Base-by-base conservation (phyloP, 2,329 filamentous ascomycete genomes). In the Didymella exigua region DNA sequence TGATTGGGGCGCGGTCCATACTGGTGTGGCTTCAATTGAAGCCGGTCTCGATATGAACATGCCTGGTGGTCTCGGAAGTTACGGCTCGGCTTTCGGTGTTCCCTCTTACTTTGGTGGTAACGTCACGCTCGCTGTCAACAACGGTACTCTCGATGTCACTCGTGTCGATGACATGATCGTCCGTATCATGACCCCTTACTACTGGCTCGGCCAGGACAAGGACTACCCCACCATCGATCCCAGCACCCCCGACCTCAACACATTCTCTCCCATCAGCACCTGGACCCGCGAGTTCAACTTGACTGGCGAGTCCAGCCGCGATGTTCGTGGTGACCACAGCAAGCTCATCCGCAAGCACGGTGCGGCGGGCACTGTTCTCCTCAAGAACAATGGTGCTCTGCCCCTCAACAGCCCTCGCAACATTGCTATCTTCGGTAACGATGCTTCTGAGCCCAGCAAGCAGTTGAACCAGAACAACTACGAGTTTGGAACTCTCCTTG, bases 371-470 rank as follows among this genome's bases (percentile, higher is more conserved):
- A 73, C 70, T 27, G 76, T 78, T 5, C 63, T 78, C 7, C 61
- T 83, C 14, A 83, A 83, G 69, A 86, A 86, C 50, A 76, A 77
- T 8, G 72, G 75, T 8, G 69, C 79, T 2, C 74, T 86, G 1
- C 84, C 84, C 0, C 70, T 89, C 7, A 79, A 79, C 48, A 79
- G 77, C 49, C 81, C 81, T 6, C 75, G 71, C 41, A 77, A 76
- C 27, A 77, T 83, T 41, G 76, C 74, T 2, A 70, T 84, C 1
- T 81, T 82, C 51, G 81, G 81, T 1, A 79, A 80, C 49, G 78
- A 79, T 59, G 79, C 79, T 27, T 74, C 72, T 11, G 75, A 78
- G 44, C 58, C 71, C 65, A 80, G 84, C 60, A 76, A 77, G 21
- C 69, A 76, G 14, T 53, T 70, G 13, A 78, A 78, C 46, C 71